phyloP scores from a whole-genome alignment of 192 early-diverging fungal species.

The Dissophora globulifera region DNA sequence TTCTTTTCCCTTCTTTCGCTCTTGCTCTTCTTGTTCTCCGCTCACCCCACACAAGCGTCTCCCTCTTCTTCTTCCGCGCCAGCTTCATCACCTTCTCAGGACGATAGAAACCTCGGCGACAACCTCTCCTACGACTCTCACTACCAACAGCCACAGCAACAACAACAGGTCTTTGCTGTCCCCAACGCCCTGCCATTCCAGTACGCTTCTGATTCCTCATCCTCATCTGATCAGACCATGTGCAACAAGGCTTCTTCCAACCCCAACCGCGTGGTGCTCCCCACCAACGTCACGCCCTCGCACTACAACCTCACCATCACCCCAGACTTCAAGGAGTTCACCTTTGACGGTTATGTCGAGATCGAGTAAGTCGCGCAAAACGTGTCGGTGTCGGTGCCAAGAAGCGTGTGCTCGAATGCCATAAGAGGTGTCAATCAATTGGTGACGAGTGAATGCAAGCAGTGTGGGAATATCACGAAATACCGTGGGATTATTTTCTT shows the following conservation, averaged over 20 bases:
- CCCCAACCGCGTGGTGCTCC: conserved; percentile 76
- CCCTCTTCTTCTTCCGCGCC: conserved; percentile 3
- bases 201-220: background rate
- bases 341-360: conserved; percentile 71
- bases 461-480: too few species aligned
- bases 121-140: conserved; percentile 8
- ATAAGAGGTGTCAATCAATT: too few species aligned
- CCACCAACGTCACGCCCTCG: conserved; percentile 81
- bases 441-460: too few species aligned
- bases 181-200: conserved; percentile 3
- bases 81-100: conserved; percentile 3
- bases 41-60: conserved; percentile 9
- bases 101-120: conserved; percentile 11
- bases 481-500: too few species aligned
- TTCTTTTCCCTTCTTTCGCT: background rate
- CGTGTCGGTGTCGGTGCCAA: too few species aligned
- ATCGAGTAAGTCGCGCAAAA: conserved; percentile 39
- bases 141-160: conserved; percentile 12
- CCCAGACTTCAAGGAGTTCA: conserved; percentile 82
- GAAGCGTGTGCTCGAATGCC: too few species aligned
- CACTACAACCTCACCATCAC: conserved; percentile 85
- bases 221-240: conserved; percentile 6
- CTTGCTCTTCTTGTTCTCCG: conserved; percentile 4
- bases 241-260: conserved; percentile 50
- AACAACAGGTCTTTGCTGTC: conserved; percentile 29